Conservation (phyloP, 2,329 filamentous ascomycete genomes). For the Fusarium piperis region DNA sequence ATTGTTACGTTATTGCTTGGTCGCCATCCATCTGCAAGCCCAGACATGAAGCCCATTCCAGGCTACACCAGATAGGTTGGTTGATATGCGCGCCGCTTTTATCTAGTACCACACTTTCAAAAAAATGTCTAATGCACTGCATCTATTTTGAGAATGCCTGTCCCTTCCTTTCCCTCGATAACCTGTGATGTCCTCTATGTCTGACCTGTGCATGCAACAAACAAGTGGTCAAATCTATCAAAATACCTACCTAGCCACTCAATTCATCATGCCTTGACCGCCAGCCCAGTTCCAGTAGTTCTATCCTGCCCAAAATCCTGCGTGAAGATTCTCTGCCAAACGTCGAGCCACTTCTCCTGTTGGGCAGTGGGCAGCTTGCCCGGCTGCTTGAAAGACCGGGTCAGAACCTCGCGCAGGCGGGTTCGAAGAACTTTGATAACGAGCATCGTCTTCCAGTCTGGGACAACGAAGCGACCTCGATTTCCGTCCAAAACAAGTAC, state of each 20-base stretch:
- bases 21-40: background rate
- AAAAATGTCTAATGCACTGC: background rate
- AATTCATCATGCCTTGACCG: slow-evolving; percentile 46
- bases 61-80: background rate
- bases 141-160: background rate
- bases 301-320: slow-evolving; percentile 56
- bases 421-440: slow-evolving; percentile 84
- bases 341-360: slow-evolving; percentile 77
- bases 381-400: slow-evolving; percentile 73
- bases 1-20: background rate
- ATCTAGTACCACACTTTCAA: background rate
- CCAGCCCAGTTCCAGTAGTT: slow-evolving; percentile 33
- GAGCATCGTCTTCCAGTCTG: slow-evolving; percentile 90
- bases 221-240: background rate
- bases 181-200: background rate
- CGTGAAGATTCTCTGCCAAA: slow-evolving; percentile 77
- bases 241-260: background rate
- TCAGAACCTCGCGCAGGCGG: slow-evolving; percentile 79
- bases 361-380: slow-evolving; percentile 70
- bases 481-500: slow-evolving; percentile 90
- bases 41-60: background rate
- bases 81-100: background rate
- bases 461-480: slow-evolving; percentile 81
- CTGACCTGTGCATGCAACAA: background rate
- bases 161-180: background rate